Conservation (phyloP, 257 asterid genomes). For the Paraleonurus japonicus region DNA sequence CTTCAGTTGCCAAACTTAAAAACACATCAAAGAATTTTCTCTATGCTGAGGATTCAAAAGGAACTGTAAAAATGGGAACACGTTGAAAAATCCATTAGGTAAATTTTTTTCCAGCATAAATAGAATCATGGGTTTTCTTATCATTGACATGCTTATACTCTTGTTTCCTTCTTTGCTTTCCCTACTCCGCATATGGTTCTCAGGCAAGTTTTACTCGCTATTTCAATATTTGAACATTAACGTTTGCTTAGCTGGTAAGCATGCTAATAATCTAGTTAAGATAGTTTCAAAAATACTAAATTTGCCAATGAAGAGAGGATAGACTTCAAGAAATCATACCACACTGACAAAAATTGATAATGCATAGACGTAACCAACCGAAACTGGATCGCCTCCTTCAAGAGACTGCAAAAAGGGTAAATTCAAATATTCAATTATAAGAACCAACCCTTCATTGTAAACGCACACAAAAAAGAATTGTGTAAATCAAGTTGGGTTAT, state of each 20-base stretch:
- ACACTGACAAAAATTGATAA: constrained; percentile 76
- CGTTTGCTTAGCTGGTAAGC: background rate
- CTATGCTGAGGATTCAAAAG: background rate
- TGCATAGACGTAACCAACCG: constrained; percentile 85
- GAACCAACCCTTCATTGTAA: constrained; percentile 8
- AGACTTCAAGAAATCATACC: constrained; percentile 47
- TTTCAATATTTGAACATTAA: background rate
- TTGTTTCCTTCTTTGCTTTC: background rate
- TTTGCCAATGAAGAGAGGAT: background rate
- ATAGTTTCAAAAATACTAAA: constrained; percentile 1
- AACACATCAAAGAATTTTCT: background rate
- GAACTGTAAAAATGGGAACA: background rate
- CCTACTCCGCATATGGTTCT: background rate
- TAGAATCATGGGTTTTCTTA: background rate
- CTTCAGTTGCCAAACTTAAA: background rate
- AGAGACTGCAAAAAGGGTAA: constrained; percentile 65
- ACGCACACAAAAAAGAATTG: background rate
- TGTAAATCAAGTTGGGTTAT: constrained; percentile 9
- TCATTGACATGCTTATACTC: background rate
- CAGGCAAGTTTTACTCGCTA: background rate
- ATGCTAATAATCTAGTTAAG: background rate
- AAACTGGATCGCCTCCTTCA: constrained; percentile 71
- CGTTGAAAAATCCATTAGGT: background rate
- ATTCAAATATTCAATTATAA: constrained; percentile 25
- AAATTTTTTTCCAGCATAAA: background rate